Evolutionary conservation across 1,284 basidiomycete genomes (phyloP).

Genomic region (Heterobasidion parviporum): DNA sequence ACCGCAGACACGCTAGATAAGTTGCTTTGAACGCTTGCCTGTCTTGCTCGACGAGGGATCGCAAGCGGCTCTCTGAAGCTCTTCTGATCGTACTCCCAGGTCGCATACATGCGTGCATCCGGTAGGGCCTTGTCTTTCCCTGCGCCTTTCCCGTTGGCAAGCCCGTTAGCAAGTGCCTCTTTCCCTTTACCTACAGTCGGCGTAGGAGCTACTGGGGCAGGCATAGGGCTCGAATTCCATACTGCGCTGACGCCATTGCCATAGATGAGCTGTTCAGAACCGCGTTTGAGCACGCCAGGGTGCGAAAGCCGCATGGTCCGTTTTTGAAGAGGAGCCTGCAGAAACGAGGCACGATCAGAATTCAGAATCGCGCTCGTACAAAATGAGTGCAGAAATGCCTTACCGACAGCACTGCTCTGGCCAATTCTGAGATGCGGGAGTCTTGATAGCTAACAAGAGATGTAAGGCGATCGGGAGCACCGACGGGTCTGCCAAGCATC

Average conservation of each 20-base stretch:
- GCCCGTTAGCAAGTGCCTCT: conserved; percentile 17
- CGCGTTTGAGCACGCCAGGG: conserved; percentile 50
- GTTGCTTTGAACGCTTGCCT: conserved; percentile 18
- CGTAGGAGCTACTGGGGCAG: conserved; percentile 20
- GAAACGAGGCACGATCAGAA: neutral
- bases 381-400: conserved; percentile 12
- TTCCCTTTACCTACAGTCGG: conserved; percentile 5
- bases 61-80: conserved; percentile 45
- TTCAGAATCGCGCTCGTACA: neutral
- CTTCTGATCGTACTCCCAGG: conserved; percentile 70
- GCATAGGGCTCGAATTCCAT: conserved; percentile 19
- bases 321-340: conserved; percentile 24
- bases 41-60: conserved; percentile 18
- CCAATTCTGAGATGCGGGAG: conserved; percentile 52
- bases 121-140: conserved; percentile 32
- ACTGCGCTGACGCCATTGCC: conserved; percentile 25
- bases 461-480: conserved; percentile 41
- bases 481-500: conserved; percentile 35
- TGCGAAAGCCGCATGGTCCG: conserved; percentile 58
- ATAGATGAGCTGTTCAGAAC: conserved; percentile 51
- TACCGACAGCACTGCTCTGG: conserved; percentile 55
- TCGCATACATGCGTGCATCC: conserved; percentile 63
- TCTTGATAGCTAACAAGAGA: conserved; percentile 43
- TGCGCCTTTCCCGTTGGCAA: conserved; percentile 18
- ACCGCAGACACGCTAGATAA: neutral